phyloP scores from a whole-genome alignment of 441 rosid species.

The Daphne laureola region DNA sequence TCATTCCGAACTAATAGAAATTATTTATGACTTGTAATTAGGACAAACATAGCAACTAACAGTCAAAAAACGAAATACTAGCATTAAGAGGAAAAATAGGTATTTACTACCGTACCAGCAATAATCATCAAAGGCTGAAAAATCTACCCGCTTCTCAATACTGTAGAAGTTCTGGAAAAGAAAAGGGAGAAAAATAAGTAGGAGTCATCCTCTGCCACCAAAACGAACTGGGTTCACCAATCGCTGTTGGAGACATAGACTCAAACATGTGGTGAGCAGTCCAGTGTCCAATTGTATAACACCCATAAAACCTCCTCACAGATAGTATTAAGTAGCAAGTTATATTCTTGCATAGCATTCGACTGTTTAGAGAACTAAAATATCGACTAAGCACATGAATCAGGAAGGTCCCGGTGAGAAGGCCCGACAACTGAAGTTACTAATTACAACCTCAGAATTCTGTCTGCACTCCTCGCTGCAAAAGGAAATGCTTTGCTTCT shows the following conservation, averaged over 20 bases:
- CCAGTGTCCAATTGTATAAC: neutral
- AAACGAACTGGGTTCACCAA: too few species aligned
- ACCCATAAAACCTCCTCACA: too few species aligned
- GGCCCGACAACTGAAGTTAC: slow-evolving; percentile 8
- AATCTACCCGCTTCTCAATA: slow-evolving; percentile 62
- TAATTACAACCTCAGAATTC: slow-evolving; percentile 33
- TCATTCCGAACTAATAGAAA: too few species aligned
- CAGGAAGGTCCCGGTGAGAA: neutral
- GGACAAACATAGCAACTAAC: too few species aligned
- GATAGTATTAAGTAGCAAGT: too few species aligned
- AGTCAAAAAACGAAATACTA: too few species aligned
- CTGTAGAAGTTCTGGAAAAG: slow-evolving; percentile 47
- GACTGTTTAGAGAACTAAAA: too few species aligned
- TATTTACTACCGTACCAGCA: slow-evolving; percentile 44
- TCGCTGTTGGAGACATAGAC: slow-evolving; percentile 19
- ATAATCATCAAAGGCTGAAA: slow-evolving; percentile 55
- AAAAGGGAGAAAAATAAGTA: neutral
- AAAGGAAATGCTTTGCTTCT: slow-evolving; percentile 32
- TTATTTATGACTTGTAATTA: too few species aligned
- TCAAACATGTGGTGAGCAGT: slow-evolving; percentile 31
- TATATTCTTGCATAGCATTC: too few species aligned
- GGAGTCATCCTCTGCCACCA: too few species aligned
- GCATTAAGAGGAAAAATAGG: too few species aligned
- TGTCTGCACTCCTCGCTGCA: slow-evolving; percentile 46
- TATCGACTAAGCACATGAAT: too few species aligned